Conservation (phyloP, 108 stramenopile species). For the Chaetoceros muelleri region DNA sequence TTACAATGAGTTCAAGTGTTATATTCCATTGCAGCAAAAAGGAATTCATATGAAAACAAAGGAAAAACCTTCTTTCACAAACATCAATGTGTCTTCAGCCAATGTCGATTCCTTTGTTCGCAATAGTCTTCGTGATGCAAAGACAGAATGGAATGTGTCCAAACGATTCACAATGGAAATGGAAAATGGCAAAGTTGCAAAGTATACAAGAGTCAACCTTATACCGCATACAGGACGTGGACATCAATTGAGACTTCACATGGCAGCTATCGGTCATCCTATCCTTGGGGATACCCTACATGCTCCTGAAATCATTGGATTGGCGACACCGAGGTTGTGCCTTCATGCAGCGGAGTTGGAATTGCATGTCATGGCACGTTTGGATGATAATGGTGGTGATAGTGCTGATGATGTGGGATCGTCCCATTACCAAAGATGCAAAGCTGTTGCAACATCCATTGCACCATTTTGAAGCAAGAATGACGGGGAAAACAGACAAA, state of each 20-base stretch:
- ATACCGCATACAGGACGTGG: constrained; percentile 56
- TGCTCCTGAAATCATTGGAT: not conserved
- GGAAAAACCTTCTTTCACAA: constrained; percentile 13
- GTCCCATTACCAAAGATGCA: too few relatives aligned
- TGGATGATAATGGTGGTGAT: too few relatives aligned
- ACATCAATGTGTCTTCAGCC: constrained; percentile 6
- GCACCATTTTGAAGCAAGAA: too few relatives aligned
- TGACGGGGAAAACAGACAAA: too few relatives aligned
- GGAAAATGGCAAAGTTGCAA: constrained; percentile 2
- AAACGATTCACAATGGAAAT: constrained; percentile 5
- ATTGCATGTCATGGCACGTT: too few relatives aligned
- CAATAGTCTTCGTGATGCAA: constrained; percentile 25
- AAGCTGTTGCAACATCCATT: too few relatives aligned
- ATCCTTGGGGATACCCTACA: constrained; percentile 39
- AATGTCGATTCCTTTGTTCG: constrained; percentile 13
- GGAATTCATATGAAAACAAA: constrained; percentile 9
- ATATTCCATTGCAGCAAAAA: too few relatives aligned
- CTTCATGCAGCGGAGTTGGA: constrained; percentile 21
- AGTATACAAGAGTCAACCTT: constrained; percentile 18
- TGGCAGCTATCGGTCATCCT: constrained; percentile 38
- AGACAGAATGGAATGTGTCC: constrained; percentile 21
- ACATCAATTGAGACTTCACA: constrained; percentile 64
- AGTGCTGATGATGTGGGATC: too few relatives aligned
- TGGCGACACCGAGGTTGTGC: constrained; percentile 16
- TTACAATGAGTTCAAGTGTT: constrained; percentile 33